Conservation (phyloP, 805 yeast genomes). For the Candida taoyuanica region DNA sequence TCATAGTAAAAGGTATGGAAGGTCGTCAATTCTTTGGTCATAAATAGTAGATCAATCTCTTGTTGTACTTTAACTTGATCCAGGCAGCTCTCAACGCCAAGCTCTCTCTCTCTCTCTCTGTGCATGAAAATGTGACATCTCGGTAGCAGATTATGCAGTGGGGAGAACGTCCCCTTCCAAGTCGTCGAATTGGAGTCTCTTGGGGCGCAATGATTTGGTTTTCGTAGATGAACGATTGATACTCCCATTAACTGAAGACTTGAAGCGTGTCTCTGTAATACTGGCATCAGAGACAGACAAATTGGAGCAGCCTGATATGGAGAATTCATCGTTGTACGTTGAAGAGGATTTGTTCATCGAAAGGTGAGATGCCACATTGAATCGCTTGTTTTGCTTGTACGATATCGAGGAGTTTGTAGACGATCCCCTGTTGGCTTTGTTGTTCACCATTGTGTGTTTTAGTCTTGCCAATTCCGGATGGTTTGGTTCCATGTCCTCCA, state of each 20-base stretch:
- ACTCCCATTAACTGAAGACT: too few species aligned
- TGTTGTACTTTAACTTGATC: too few species aligned
- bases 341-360: background rate
- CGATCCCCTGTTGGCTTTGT: background rate
- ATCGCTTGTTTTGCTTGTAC: too few species aligned
- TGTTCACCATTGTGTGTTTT: background rate
- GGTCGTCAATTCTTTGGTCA: too few species aligned
- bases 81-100: too few species aligned
- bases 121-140: too few species aligned
- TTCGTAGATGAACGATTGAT: background rate
- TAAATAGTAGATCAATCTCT: too few species aligned
- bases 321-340: background rate
- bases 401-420: background rate
- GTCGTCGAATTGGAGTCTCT: constrained; percentile 4
- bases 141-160: constrained; percentile 4
- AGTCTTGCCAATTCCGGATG: constrained; percentile 10
- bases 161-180: constrained; percentile 7
- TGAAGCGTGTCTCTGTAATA: background rate
- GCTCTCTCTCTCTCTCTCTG: too few species aligned
- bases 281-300: background rate
- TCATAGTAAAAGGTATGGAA: too few species aligned
- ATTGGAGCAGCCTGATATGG: background rate
- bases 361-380: background rate
- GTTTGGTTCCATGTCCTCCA: constrained; percentile 12
- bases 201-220: constrained; percentile 5